Base-by-base conservation (phyloP, 2,329 filamentous ascomycete genomes). In the Fulvia fulva region DNA sequence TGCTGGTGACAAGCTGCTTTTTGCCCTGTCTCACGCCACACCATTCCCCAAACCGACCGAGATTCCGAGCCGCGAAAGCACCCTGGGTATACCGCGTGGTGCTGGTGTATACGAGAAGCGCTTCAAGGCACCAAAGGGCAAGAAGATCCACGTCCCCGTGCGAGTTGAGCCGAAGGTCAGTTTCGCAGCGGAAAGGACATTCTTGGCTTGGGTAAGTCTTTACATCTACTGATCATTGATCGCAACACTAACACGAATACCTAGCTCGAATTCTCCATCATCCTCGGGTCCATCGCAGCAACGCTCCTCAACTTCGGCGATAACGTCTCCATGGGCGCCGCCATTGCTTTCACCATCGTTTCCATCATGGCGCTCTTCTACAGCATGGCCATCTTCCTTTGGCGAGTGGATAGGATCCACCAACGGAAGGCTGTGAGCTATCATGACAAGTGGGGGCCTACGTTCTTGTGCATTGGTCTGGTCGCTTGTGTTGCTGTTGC, bases 121-220 rank as follows among this genome's bases (percentile, higher is more conserved):
- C 11, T 80, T 91, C 77, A 87, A 85, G 71, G 89, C 89, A 8
- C 89, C 89, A 12, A 87, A 85, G 73, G 89, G 89, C 55, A 93
- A 92, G 84, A 77, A 90, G 74, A 97, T 99, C 59, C 93, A 97
- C 69, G 94, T 99, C 23, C 93, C 93, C 14, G 88, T 97, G 56
- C 87, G 94, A 51, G 92, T 99, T 32, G 94, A 99, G 75, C 94
- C 94, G 32, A 99, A 99, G 77, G 94, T 99, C 52, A 96, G 91
- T 75, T 96, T 99, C 72, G 94, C 94, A 22, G 92, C 91, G 0
- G 94, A 99, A 76, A 85, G 94, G 64, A 99, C 94, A 0, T 99
- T 97, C 77, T 82, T 99, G 57, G 90, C 91, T 63, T 99, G 94
- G 91, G 87, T 89, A 76, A 78, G 85, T 70, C 47, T 12, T 14